Conservation (phyloP, 495 filamentous ascomycete genomes). For the Tirmania nivea region DNA sequence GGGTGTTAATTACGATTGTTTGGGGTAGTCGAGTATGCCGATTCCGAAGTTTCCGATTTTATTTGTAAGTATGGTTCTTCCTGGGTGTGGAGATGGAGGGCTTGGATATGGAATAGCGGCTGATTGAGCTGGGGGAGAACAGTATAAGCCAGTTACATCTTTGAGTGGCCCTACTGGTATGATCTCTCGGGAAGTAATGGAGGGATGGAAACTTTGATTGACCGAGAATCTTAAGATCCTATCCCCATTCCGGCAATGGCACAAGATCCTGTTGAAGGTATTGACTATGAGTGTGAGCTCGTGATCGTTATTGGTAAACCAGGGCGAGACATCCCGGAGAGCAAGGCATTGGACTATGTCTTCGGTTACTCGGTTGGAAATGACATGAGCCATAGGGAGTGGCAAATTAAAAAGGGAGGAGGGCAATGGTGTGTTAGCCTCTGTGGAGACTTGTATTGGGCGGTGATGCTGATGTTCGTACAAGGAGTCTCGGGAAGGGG, state of each 20-base stretch:
- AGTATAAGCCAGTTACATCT: conserved; percentile 60
- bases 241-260: conserved; percentile 11
- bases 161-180: conserved; percentile 46
- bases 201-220: not conserved
- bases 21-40: conserved; percentile 37
- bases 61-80: conserved; percentile 30
- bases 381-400: conserved; percentile 65
- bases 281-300: conserved; percentile 76
- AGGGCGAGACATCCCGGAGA: conserved; percentile 43
- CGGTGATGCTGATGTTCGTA: not conserved
- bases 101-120: no score
- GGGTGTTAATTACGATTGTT: no score
- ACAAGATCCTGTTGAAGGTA: conserved; percentile 31
- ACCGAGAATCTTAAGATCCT: not conserved
- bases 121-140: not conserved
- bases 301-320: conserved; percentile 56
- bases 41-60: conserved; percentile 57
- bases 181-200: not conserved
- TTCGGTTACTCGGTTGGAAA: conserved; percentile 65
- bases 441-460: no score
- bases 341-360: conserved; percentile 48
- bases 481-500: conserved; percentile 46
- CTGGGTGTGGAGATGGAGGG: not conserved
- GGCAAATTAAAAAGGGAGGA: conserved; percentile 58
- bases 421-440: conserved; percentile 40